These are phyloP conservation scores for Saccharomycopsis synnaedendra DNA, from an alignment of 805 yeast genomes.

Conservation along the genomic window DNA sequence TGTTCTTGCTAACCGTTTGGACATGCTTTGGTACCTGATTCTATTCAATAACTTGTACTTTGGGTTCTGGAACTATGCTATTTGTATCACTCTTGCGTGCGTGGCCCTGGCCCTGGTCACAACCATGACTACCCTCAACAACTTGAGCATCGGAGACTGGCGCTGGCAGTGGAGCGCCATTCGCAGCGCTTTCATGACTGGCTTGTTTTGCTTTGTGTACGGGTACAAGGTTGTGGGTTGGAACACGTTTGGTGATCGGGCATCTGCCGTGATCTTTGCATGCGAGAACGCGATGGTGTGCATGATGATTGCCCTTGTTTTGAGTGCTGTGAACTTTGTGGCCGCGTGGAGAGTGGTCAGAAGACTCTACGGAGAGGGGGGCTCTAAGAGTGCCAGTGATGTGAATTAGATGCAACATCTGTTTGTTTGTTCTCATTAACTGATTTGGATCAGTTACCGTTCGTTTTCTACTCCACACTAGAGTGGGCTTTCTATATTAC, in stretches of 20 bases:
- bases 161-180: conserved; percentile 23
- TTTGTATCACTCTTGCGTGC: conserved; percentile 16
- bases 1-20: conserved; percentile 19
- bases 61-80: conserved; percentile 16
- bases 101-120: conserved; percentile 15
- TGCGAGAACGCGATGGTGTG: conserved; percentile 20
- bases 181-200: conserved; percentile 20
- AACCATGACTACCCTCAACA: conserved; percentile 18
- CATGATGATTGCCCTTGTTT: conserved; percentile 16
- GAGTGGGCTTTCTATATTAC: too few species aligned
- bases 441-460: too few species aligned
- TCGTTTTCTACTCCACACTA: too few species aligned
- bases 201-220: conserved; percentile 20
- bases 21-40: conserved; percentile 7
- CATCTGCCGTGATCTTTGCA: conserved; percentile 19
- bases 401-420: too few species aligned
- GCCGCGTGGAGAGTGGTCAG: conserved; percentile 4
- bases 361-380: neutral
- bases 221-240: conserved; percentile 20
- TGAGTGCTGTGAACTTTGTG: conserved; percentile 8
- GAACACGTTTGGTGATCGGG: conserved; percentile 21
- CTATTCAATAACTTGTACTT: conserved; percentile 19
- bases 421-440: too few species aligned
- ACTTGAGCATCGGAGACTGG: conserved; percentile 22
- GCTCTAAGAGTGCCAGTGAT: too few species aligned